Evolutionary conservation across 2,329 filamentous ascomycete species (phyloP), one percentile per base, ranked within the genome.

Genomic region (Aspergillus sp.): DNA sequence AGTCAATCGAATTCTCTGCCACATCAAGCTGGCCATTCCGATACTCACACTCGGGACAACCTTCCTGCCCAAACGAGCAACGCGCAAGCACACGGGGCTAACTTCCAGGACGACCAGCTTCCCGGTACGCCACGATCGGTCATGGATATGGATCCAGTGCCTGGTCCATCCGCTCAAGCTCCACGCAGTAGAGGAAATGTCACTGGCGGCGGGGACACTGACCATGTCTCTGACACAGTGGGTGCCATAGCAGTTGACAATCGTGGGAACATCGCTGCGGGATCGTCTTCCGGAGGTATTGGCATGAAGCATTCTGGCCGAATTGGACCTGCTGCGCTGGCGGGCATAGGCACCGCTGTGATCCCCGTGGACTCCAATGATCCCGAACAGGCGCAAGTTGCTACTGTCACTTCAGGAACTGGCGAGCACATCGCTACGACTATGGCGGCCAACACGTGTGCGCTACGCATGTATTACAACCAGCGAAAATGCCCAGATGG

Each of bases 371-470:
- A 89, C 51, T 73, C 79, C 2, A 76, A 80, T 29, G 90, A 96
- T 60, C 72, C 79, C 5, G 81, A 87, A 2, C 73, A 76, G 41
- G 77, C 81, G 5, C 81, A 78, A 41, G 88, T 95, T 29, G 91
- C 88, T 29, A 82, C 84, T 28, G 88, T 96, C 26, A 94, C 89
- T 35, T 95, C 88, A 62, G 93, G 93, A 29, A 98, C 93, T 2
- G 93, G 93, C 42, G 93, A 98, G 69, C 93, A 98, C 64, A 98
- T 98, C 86, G 87, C 89, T 33, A 96, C 91, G 0, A 94, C 90
- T 0, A 85, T 94, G 77, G 91, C 93, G 7, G 90, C 93, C 5
- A 83, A 85, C 48, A 83, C 85, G 46, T 94, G 89, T 62, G 89
- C 90, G 0, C 86, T 91, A 54, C 81, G 93, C 41, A 76, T 98